Evolutionary conservation across 2,329 filamentous ascomycete genomes (phyloP).

Genomic region (Fusarium guadeloupense): DNA sequence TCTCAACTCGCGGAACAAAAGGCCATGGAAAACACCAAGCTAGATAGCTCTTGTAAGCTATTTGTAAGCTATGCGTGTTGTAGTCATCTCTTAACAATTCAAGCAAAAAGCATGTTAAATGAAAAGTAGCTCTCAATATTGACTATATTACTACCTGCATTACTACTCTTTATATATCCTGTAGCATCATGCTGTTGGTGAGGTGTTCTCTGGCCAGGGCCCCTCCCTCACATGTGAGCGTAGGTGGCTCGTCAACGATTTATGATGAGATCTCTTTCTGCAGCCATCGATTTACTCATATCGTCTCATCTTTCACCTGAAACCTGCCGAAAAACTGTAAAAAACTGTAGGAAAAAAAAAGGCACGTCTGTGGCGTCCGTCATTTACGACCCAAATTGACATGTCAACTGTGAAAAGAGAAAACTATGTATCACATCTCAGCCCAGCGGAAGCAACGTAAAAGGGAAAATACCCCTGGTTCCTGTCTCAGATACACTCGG

Average conservation of each 20-base stretch:
- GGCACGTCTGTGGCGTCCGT: no score
- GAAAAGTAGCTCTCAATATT: no score
- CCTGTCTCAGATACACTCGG: conserved; percentile 11
- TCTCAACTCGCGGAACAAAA: background rate
- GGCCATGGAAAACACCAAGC: background rate
- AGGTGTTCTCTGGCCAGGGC: no score
- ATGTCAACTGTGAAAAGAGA: conserved; percentile 25
- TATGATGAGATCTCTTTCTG: conserved; percentile 8
- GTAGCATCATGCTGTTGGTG: background rate
- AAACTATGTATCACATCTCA: conserved; percentile 18
- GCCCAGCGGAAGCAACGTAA: no score
- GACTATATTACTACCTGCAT: no score
- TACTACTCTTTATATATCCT: background rate
- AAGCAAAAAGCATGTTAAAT: no score
- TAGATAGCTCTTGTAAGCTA: background rate
- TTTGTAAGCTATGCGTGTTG: no score
- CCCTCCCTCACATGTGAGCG: conserved; percentile 15
- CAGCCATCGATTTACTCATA: conserved; percentile 3
- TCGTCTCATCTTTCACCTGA: background rate
- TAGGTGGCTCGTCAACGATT: conserved; percentile 1
- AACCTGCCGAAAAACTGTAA: background rate
- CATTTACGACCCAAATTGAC: conserved; percentile 14
- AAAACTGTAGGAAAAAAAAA: no score
- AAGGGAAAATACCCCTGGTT: conserved; percentile 9
- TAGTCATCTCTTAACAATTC: no score